Conservation (phyloP, 495 filamentous ascomycete genomes). For the Thermochaetoides thermophila region DNA sequence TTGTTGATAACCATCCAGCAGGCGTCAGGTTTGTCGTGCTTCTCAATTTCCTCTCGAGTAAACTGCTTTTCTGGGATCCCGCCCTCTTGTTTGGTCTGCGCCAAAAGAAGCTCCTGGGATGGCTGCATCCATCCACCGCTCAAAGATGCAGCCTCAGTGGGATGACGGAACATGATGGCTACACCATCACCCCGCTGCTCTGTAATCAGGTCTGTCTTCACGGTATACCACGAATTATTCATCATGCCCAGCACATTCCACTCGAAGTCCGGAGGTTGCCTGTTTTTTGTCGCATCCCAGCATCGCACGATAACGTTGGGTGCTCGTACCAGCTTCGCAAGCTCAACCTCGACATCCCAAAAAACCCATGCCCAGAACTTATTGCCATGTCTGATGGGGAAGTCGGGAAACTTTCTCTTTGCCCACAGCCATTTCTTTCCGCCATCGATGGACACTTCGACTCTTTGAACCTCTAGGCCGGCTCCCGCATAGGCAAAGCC, state of each 20-base stretch:
- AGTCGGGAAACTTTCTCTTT: constrained; percentile 2
- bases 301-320: constrained; percentile 3
- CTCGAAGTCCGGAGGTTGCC: constrained; percentile 1
- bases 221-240: constrained; percentile 9
- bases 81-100: constrained; percentile 3
- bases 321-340: constrained; percentile 3
- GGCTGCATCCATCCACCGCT: constrained; percentile 9
- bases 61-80: constrained; percentile 6
- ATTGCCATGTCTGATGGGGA: constrained; percentile 5
- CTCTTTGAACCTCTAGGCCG: constrained; percentile 7
- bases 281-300: constrained; percentile 4
- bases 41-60: constrained; percentile 31
- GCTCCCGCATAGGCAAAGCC: constrained; percentile 6
- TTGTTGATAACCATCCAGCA: constrained; percentile 59
- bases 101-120: constrained; percentile 1
- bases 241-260: constrained; percentile 10
- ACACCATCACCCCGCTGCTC: not conserved
- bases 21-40: constrained; percentile 49
- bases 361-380: constrained; percentile 10
- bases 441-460: constrained; percentile 6
- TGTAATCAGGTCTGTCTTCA: constrained; percentile 1
- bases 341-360: constrained; percentile 6
- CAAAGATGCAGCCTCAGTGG: constrained; percentile 3
- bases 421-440: constrained; percentile 3
- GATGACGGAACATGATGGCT: constrained; percentile 5